Base-by-base conservation (phyloP, 305 asterid species). In the Withania somnifera region DNA sequence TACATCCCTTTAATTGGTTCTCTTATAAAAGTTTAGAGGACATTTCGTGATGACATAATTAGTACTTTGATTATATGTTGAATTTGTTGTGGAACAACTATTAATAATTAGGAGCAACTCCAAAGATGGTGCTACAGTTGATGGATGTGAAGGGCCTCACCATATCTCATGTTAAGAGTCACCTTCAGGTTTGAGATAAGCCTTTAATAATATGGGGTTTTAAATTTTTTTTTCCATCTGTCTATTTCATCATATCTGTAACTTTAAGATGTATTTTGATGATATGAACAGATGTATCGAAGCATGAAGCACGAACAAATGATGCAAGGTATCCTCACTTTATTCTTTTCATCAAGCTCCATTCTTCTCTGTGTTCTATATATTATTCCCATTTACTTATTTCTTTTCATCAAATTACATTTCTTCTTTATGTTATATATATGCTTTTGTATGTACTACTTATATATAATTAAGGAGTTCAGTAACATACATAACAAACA, bases 101-200 rank as follows among this genome's bases (percentile, higher is more conserved):
- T 58, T n/a, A 22, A 19, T 84, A 66, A 52, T 13, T 26, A 92
- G 97, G 97, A 78, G 97, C 97, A 75, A 91, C 96, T 13, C 97
- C 97, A 20, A 93, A 93, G 86, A 89, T 91, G 93, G 95, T 92
- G 87, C 84, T 90, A 38, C 95, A 92, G 68, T 28, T 94, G 90
- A 94, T 94, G 98, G 89, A 90, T 86, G 95, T 91, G 85, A 91
- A 88, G 82, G 98, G 93, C 64, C 87, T 93, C 73, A 90, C 90
- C 11, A 87, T 92, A 77, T 86, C 95, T 47, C 95, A 92, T 75
- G 90, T 92, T 63, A 93, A 92, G 88, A 91, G 97, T 84, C 97
- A 92, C 71, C 92, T 92, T 47, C 97, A 92, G 97, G 97, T 92
- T 86, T 40, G 67, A 58, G 15, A 56, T 45, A 45, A 8, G 40